These are phyloP conservation scores for Soucietia sequanensis DNA, from an alignment of 805 yeast genomes.

Conservation along the genomic window DNA sequence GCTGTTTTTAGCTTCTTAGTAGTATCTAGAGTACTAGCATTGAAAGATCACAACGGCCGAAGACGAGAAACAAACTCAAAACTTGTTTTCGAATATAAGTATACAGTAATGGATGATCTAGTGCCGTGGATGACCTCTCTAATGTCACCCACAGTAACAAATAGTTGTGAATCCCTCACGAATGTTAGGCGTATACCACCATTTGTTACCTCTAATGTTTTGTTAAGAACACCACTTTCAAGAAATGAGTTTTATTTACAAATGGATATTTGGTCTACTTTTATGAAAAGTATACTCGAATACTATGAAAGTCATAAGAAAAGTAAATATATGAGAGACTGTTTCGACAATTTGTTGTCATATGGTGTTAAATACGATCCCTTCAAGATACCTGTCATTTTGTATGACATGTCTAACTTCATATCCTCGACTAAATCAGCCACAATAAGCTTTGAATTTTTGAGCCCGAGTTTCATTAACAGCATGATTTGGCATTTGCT, in stretches of 20 bases:
- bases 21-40: too few species aligned
- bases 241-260: conserved; percentile 31
- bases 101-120: conserved; percentile 14
- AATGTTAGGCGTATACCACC: conserved; percentile 33
- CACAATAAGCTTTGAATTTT: conserved; percentile 13
- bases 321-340: conserved; percentile 14
- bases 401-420: conserved; percentile 15
- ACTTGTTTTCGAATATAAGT: too few species aligned
- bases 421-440: conserved; percentile 20
- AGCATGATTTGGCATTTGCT: conserved; percentile 28
- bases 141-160: conserved; percentile 24
- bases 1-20: too few species aligned
- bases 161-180: conserved; percentile 31
- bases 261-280: conserved; percentile 34
- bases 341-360: conserved; percentile 26
- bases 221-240: conserved; percentile 35
- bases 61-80: too few species aligned
- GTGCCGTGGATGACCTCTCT: conserved; percentile 33
- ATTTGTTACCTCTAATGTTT: conserved; percentile 36
- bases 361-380: conserved; percentile 25
- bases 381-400: conserved; percentile 15
- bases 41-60: too few species aligned
- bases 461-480: conserved; percentile 21
- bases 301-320: conserved; percentile 20
- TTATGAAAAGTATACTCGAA: conserved; percentile 18